phyloP scores from a whole-genome alignment of 441 rosid species.

The Macaranga tanarius region DNA sequence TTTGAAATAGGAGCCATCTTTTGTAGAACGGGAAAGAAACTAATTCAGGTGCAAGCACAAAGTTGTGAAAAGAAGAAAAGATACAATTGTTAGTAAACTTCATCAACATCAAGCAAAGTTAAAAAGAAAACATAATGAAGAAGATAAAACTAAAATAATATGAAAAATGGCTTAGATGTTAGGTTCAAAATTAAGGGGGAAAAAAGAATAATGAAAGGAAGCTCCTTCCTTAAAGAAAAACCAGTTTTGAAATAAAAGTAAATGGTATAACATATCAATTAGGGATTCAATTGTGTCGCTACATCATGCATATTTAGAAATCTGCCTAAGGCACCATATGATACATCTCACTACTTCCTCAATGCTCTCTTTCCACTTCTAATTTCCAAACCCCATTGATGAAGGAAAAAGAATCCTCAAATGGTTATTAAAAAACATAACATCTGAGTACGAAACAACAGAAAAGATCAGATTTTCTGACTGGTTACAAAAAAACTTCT shows the following conservation, averaged over 20 bases:
- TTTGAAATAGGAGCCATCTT: slow-evolving; percentile 79
- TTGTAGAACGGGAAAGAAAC: slow-evolving; percentile 65
- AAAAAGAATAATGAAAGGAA: neutral
- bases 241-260: neutral
- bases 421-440: neutral
- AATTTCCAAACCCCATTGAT: neutral
- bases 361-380: neutral
- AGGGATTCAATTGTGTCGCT: neutral
- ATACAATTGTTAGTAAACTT: neutral
- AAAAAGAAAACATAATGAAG: neutral
- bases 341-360: neutral
- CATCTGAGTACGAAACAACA: slow-evolving; percentile 1
- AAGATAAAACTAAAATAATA: neutral
- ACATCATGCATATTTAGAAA: neutral
- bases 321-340: neutral
- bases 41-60: slow-evolving; percentile 27
- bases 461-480: neutral
- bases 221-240: neutral
- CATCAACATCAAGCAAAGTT: neutral
- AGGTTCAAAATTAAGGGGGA: neutral
- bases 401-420: neutral
- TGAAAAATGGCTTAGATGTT: neutral
- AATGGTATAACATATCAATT: neutral
- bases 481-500: neutral
- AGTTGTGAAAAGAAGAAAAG: neutral